Percentiles rank a stretch among this genome's conserved stretches.
Evolutionary conservation across 768 basidiomycete genomes (phyloP).

Genomic region (Kwoniella sp.): DNA sequence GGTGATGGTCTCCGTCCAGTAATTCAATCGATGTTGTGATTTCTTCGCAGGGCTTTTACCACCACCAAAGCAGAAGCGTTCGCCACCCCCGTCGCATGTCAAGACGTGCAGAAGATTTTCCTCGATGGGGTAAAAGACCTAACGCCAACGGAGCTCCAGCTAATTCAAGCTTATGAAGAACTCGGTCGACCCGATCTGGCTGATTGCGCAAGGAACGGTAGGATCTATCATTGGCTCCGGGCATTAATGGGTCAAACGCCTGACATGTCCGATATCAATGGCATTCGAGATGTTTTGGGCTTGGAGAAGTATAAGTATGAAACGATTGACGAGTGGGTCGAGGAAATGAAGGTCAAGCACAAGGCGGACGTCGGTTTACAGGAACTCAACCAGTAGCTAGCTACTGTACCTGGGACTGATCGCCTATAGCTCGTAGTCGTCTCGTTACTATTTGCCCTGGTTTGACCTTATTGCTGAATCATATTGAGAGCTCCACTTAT

Average conservation of each 20-base stretch:
- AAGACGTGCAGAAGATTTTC: background rate
- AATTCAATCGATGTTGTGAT: background rate
- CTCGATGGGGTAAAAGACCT: background rate
- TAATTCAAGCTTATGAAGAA: slow-evolving; percentile 10
- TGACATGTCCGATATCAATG: background rate
- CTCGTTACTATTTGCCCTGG: no score
- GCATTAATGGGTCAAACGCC: background rate
- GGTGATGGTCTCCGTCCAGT: no score
- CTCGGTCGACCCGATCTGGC: slow-evolving; percentile 18
- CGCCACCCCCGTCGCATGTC: background rate
- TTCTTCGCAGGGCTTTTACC: slow-evolving; percentile 9
- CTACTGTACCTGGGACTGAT: no score
- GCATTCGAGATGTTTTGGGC: background rate
- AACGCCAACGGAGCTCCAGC: background rate
- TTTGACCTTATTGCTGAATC: no score
- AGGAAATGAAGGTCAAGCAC: slow-evolving; percentile 1
- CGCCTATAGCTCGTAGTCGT: no score
- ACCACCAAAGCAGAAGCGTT: slow-evolving; percentile 23
- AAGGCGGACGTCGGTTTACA: slow-evolving; percentile 28
- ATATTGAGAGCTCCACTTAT: no score
- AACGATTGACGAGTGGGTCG: background rate
- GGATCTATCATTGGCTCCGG: slow-evolving; percentile 7
- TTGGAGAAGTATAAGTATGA: background rate
- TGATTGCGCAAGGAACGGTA: slow-evolving; percentile 13
- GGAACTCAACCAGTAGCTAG: no score